Evolutionary conservation across 2,329 filamentous ascomycete species (phyloP).

Genomic region (Diplodia sapinea): DNA sequence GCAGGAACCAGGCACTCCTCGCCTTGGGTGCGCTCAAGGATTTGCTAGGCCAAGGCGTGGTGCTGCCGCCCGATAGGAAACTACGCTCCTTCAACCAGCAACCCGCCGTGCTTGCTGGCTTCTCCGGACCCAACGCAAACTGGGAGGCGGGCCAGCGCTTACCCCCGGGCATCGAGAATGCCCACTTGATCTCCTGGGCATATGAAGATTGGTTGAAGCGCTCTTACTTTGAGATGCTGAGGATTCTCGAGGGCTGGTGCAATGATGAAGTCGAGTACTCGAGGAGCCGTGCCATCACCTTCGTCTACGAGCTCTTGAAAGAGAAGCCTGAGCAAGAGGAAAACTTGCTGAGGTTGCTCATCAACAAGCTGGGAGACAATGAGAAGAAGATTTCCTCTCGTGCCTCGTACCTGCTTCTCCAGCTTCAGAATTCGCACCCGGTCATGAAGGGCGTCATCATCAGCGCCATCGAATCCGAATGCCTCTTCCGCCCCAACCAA

Average conservation of each 20-base stretch:
- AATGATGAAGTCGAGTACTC: slow-evolving; percentile 96
- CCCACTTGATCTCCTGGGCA: slow-evolving; percentile 84
- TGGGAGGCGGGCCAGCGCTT: slow-evolving; percentile 76
- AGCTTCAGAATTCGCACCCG: slow-evolving; percentile 86
- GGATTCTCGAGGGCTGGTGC: slow-evolving; percentile 90
- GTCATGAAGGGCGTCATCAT: slow-evolving; percentile 93
- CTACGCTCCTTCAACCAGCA: slow-evolving; percentile 80
- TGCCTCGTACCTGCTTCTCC: slow-evolving; percentile 90
- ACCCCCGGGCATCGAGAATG: slow-evolving; percentile 73
- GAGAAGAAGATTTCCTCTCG: slow-evolving; percentile 95
- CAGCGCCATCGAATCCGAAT: slow-evolving; percentile 81
- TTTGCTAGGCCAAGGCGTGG: slow-evolving; percentile 84
- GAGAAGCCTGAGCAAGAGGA: slow-evolving; percentile 98
- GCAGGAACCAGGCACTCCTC: slow-evolving; percentile 87
- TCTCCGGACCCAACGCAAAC: slow-evolving; percentile 65
- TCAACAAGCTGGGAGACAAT: slow-evolving; percentile 96
- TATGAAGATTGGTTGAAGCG: slow-evolving; percentile 97
- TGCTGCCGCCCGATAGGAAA: slow-evolving; percentile 82
- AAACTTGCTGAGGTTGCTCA: slow-evolving; percentile 85
- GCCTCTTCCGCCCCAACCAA: slow-evolving; percentile 86
- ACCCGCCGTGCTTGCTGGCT: slow-evolving; percentile 72
- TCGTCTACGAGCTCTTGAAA: slow-evolving; percentile 87
- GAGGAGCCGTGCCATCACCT: slow-evolving; percentile 83
- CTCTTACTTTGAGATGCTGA: slow-evolving; percentile 90
- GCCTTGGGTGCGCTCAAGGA: slow-evolving; percentile 94